phyloP scores from a whole-genome alignment of 1,284 basidiomycete genomes.

The Moesziomyces sp. region DNA sequence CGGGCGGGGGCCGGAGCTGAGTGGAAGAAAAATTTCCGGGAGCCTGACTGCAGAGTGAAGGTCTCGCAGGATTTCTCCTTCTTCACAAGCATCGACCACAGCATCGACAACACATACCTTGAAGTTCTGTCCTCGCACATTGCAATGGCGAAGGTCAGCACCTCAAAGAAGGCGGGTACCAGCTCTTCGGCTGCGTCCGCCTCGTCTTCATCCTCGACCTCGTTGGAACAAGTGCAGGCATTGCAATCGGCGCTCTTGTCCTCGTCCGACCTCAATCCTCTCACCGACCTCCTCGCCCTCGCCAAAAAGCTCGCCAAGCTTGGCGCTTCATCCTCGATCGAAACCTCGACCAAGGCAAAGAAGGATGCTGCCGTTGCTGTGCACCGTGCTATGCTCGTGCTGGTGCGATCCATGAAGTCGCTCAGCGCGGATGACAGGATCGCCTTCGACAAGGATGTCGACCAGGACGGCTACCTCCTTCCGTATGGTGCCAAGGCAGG shows the following conservation, averaged over 20 bases:
- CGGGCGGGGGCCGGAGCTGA: no score
- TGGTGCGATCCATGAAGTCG: conserved; percentile 38
- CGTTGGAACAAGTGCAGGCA: conserved; percentile 32
- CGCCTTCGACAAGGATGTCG: conserved; percentile 38
- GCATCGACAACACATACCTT: no score
- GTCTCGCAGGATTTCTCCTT: no score
- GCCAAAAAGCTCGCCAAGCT: conserved; percentile 25
- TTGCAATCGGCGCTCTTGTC: conserved; percentile 48
- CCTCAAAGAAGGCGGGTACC: conserved; percentile 23
- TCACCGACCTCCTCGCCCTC: conserved; percentile 53
- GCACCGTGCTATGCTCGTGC: conserved; percentile 30
- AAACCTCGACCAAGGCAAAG: conserved; percentile 22
- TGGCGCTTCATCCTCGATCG: not conserved
- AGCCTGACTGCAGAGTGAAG: no score
- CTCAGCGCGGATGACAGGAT: conserved; percentile 46
- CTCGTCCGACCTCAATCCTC: conserved; percentile 59
- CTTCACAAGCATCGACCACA: no score
- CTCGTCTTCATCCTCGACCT: conserved; percentile 1
- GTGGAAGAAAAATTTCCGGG: no score
- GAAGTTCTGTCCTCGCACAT: not conserved
- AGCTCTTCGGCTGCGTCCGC: conserved; percentile 3
- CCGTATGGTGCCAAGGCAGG: conserved; percentile 26
- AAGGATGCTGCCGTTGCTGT: conserved; percentile 30
- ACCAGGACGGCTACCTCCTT: conserved; percentile 38
- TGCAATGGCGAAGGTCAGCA: conserved; percentile 17